Conservation (phyloP, 768 basidiomycete genomes). For the Cyclocybe cylindracea region DNA sequence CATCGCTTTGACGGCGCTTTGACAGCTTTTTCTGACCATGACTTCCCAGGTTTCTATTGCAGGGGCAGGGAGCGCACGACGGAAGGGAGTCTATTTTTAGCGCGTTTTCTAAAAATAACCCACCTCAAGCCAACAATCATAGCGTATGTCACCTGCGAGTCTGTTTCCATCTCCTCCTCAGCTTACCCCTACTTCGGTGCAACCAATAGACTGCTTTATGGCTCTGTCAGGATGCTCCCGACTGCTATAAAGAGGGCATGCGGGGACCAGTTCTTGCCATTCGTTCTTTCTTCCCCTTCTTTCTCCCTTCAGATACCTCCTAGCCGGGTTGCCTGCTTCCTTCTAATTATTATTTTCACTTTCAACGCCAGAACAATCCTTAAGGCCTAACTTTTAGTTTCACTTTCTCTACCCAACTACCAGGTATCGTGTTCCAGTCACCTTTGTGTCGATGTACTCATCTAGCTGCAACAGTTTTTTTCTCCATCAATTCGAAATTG, state of each 20-base stretch:
- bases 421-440: constrained; percentile 16
- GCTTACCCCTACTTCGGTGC: no score
- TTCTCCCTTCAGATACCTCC: constrained; percentile 18
- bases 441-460: background rate
- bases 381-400: constrained; percentile 22
- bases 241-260: constrained; percentile 4
- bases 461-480: constrained; percentile 3
- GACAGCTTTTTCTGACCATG: no score
- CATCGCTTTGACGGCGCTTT: no score
- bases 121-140: no score
- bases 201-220: no score
- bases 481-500: constrained; percentile 16
- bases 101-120: no score
- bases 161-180: no score
- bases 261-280: constrained; percentile 10
- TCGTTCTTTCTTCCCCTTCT: constrained; percentile 22
- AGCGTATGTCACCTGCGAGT: no score
- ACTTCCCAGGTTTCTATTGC: no score
- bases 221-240: no score
- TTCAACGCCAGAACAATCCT: constrained; percentile 22
- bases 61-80: no score
- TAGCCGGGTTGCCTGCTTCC: constrained; percentile 39
- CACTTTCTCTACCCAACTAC: constrained; percentile 13
- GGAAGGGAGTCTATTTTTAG: no score
- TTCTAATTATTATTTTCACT: constrained; percentile 17